phyloP scores from a whole-genome alignment of 2,329 filamentous ascomycete species.

The Zymoseptoria pseudotritici region DNA sequence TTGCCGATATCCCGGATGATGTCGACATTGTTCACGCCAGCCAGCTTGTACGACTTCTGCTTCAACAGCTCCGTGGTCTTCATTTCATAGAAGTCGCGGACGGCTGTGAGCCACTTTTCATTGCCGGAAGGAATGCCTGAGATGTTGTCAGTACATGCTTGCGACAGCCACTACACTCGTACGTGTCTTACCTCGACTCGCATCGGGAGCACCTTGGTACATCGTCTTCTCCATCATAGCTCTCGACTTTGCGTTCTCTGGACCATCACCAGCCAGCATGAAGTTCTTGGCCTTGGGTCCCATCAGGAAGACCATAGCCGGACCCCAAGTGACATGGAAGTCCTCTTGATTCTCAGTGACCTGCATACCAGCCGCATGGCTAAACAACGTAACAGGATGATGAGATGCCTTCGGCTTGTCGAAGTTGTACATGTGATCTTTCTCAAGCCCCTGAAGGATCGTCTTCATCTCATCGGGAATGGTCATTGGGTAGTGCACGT shows the following conservation, averaged over 20 bases:
- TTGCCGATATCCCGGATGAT: constrained; percentile 47
- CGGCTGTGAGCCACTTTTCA: constrained; percentile 40
- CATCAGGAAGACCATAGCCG: constrained; percentile 40
- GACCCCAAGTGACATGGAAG: constrained; percentile 43
- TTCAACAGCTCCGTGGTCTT: constrained; percentile 40
- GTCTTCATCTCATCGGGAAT: constrained; percentile 41
- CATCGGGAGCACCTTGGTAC: constrained; percentile 31
- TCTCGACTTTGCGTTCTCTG: constrained; percentile 36
- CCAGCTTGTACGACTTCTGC: constrained; percentile 40
- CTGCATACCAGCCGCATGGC: constrained; percentile 38
- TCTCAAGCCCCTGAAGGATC: constrained; percentile 35
- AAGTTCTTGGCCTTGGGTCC: constrained; percentile 39
- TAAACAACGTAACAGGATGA: constrained; percentile 37
- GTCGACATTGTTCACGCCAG: constrained; percentile 40
- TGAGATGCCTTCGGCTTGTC: constrained; percentile 21
- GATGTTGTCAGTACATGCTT: not conserved
- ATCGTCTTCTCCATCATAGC: constrained; percentile 37
- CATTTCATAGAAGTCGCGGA: constrained; percentile 42
- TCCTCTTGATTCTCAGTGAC: constrained; percentile 37
- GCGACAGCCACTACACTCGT: not conserved
- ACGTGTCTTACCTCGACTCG: not conserved
- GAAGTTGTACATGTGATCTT: constrained; percentile 37
- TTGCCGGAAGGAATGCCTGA: constrained; percentile 20
- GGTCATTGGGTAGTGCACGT: constrained; percentile 44
- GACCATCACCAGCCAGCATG: constrained; percentile 41